These are phyloP conservation scores for Nepenthes mirabilis DNA, from an alignment of 148 eudicot species.

Conservation along the genomic window DNA sequence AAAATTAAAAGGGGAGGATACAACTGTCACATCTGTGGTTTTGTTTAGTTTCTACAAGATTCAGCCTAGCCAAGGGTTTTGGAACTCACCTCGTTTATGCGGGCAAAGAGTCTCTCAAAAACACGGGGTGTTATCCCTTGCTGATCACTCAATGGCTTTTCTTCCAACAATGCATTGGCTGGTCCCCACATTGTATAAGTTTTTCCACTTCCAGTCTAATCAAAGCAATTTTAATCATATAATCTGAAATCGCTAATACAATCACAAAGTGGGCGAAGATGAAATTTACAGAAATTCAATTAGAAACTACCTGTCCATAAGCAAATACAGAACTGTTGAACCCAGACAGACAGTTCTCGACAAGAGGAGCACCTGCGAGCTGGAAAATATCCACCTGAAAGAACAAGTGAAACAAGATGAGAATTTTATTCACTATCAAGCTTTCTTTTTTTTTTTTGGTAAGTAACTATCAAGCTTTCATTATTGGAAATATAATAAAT, in stretches of 20 bases:
- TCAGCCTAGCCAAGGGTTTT: neutral
- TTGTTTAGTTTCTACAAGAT: neutral
- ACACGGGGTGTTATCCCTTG: constrained; percentile 93
- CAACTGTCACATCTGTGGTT: constrained; percentile 1
- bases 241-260: no score
- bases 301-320: constrained; percentile 75
- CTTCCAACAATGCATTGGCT: constrained; percentile 73
- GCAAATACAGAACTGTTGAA: constrained; percentile 97
- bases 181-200: constrained; percentile 99
- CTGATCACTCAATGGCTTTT: constrained; percentile 44
- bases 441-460: no score
- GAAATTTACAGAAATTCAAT: neutral
- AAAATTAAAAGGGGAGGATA: constrained; percentile 9
- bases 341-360: constrained; percentile 94
- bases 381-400: constrained; percentile 78
- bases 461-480: neutral
- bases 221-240: neutral
- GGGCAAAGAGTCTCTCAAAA: constrained; percentile 60
- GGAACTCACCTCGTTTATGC: constrained; percentile 59
- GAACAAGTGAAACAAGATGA: constrained; percentile 1
- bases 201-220: constrained; percentile 93
- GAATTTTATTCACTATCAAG: no score
- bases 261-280: neutral
- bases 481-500: neutral
- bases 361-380: constrained; percentile 89